Base-by-base conservation (phyloP, 2,329 filamentous ascomycete species). In the Phoma sp. region DNA sequence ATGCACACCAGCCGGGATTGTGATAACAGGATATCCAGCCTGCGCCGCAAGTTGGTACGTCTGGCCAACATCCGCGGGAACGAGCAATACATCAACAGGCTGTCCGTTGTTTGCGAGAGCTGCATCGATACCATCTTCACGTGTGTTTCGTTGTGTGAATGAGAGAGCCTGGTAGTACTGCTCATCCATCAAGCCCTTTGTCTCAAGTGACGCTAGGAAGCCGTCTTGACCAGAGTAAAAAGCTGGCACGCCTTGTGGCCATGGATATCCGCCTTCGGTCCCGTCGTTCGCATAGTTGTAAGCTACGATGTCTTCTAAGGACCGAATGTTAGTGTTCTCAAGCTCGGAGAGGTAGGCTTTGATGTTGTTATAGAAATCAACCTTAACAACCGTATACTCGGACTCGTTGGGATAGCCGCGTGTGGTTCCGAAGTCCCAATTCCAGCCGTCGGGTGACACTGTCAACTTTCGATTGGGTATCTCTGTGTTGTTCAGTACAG, bases 21-120 rank as follows among this genome's bases (percentile, higher is more conserved):
- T 90, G 43, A 92, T 79, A 67, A 90, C 81, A 0, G 89, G 89
- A 66, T 92, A 92, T 0, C 89, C 88, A 7, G 89, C 90, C 74
- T 92, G 88, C 0, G 90, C 89, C 0, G 88, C 86, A 54, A 90
- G 83, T 73, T 90, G 85, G 57, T 85, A 85, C 4, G 84, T 83
- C 69, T 90, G 87, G 0, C 82, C 88, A 3, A 88, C 86, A 65
- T 89, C 85, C 0, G 87, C 80, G 5, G 89, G 89, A 0, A 90
- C 86, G 1, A 93, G 78, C 2, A 92, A 77, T 1, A 83, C 89
- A 50, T 85, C 81, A 1, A 92, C 76, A 17, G 73, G 59, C 2
- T 71, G 68, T 4, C 76, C 76, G 18, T 78, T 72, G 59, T 74
- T 69, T 2, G 62, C 62, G 6, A 92, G 78, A 2, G 88, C 89